A percentile compares a stretch with the other conserved stretches of the same genome.
These are phyloP conservation scores for Leishmania gerbilli DNA, from an alignment of 208 protist species.

Conservation along the genomic window DNA sequence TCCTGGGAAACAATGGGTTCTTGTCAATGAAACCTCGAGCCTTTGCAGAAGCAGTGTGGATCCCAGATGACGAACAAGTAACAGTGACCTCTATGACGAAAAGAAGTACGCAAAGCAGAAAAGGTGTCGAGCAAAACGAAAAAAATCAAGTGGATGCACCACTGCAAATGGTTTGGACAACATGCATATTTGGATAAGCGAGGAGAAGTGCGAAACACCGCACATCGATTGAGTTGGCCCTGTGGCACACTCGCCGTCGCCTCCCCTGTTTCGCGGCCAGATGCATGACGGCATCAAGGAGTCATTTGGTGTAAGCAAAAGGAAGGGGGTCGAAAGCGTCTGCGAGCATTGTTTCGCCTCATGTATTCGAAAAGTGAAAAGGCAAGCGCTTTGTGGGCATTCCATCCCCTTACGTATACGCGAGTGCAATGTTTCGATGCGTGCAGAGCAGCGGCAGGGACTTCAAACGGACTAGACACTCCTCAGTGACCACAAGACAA, in stretches of 20 bases:
- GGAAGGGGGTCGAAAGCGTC: neutral
- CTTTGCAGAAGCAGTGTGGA: neutral
- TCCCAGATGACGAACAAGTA: neutral
- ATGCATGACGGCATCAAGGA: neutral
- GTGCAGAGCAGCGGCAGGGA: neutral
- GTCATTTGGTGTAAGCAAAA: neutral
- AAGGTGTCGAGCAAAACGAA: neutral
- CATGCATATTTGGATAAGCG: neutral
- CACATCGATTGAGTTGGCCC: too few relatives aligned
- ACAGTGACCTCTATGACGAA: neutral
- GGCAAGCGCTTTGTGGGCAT: neutral
- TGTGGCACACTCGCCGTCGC: neutral
- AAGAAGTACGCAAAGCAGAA: neutral
- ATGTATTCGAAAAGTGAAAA: neutral
- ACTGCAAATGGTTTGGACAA: neutral
- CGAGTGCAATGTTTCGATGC: neutral
- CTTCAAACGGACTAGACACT: neutral
- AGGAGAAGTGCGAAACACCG: neutral
- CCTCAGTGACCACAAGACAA: conserved; percentile 5
- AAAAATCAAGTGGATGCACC: neutral
- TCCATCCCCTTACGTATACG: neutral
- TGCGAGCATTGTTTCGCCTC: neutral
- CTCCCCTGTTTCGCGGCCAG: neutral
- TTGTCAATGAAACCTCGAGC: neutral
- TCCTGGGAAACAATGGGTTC: neutral